phyloP scores from a whole-genome alignment of 768 basidiomycete species.

The Multifurca ochricompacta region DNA sequence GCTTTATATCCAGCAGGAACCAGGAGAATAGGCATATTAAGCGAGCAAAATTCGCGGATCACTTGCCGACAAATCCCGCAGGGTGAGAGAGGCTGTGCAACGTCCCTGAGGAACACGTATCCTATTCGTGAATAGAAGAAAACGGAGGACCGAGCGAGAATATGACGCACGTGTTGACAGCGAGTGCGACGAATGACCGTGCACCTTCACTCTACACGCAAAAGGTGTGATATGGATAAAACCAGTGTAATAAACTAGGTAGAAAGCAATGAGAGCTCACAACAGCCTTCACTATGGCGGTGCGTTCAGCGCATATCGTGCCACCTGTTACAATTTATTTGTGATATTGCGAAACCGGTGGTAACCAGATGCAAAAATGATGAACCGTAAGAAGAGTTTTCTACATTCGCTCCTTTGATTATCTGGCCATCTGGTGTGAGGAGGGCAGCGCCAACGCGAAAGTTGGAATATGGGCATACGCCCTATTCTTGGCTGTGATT shows the following conservation, averaged over 20 bases:
- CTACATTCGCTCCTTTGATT: conserved; percentile 84
- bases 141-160: neutral
- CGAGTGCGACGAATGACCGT: conserved; percentile 62
- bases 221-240: neutral
- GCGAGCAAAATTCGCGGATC: conserved; percentile 75
- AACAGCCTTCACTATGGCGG: conserved; percentile 89
- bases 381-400: conserved; percentile 87
- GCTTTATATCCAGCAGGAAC: conserved; percentile 53
- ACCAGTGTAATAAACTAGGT: neutral
- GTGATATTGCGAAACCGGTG: neutral
- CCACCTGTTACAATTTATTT: conserved; percentile 45
- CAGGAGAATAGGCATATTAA: conserved; percentile 64
- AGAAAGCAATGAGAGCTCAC: conserved; percentile 48
- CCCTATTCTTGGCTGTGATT: conserved; percentile 53
- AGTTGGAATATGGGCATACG: conserved; percentile 88
- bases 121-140: too few species aligned
- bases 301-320: conserved; percentile 90
- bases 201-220: conserved; percentile 69
- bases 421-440: conserved; percentile 61
- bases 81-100: conserved; percentile 60
- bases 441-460: conserved; percentile 87
- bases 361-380: neutral
- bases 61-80: conserved; percentile 95
- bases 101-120: conserved; percentile 54
- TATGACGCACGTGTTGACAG: conserved; percentile 65